phyloP scores from a whole-genome alignment of 2,329 filamentous ascomycete species.

The Colletotrichum camelliae region DNA sequence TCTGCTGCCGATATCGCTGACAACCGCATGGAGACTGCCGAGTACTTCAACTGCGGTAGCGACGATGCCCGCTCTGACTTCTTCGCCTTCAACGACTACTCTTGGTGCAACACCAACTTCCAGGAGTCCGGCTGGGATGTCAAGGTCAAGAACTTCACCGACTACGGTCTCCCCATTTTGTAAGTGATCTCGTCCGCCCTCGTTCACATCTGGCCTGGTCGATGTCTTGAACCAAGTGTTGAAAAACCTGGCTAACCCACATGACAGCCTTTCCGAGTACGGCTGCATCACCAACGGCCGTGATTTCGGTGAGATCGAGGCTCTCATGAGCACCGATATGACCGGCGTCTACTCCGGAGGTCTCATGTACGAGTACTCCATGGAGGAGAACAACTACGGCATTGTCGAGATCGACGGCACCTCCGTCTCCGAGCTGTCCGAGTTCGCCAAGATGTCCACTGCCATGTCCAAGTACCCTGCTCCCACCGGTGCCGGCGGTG shows the following conservation, averaged over 20 bases:
- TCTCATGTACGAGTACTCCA: constrained; percentile 92
- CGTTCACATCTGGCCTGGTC: neutral
- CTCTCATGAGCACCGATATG: constrained; percentile 86
- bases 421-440: constrained; percentile 60
- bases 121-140: constrained; percentile 78
- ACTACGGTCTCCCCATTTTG: constrained; percentile 90
- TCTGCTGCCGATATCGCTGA: constrained; percentile 79
- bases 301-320: constrained; percentile 77
- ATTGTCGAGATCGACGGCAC: constrained; percentile 70
- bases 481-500: constrained; percentile 57
- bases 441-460: constrained; percentile 63
- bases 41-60: constrained; percentile 92
- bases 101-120: constrained; percentile 80
- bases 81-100: constrained; percentile 90
- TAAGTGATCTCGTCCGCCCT: constrained; percentile 30
- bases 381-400: constrained; percentile 81
- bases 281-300: constrained; percentile 86
- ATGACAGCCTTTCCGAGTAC: constrained; percentile 78
- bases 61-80: constrained; percentile 87
- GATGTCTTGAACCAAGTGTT: neutral
- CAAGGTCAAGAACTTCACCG: constrained; percentile 86
- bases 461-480: constrained; percentile 55
- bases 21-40: constrained; percentile 85
- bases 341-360: constrained; percentile 91
- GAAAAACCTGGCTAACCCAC: neutral